Evolutionary conservation across 176 grass and related monocot species (phyloP), one percentile per base, ranked within the genome.

Genomic region (Phragmites australis): DNA sequence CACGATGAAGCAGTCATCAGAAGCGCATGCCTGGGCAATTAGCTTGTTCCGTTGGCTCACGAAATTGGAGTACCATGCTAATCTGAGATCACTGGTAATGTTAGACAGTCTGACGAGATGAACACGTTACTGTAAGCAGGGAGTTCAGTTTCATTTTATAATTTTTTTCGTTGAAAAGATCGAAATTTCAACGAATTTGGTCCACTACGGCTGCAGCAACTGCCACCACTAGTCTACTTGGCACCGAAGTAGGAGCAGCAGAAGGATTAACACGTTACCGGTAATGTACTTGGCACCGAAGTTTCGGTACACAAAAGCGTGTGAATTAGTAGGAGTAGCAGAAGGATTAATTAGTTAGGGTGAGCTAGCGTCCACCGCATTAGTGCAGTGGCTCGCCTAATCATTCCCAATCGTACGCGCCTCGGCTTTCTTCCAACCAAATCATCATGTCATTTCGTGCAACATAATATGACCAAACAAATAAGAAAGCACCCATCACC

Each of bases 381-480:
- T 29, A 62, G 57, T 30, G 15, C 58, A 31, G 17, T 9, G 39
- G 21, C 62, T 47, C 26, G 18, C 58, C 75, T 76, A 73, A 85
- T 85, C 61, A 89, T 55, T 81, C 76, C 29, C 54, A 70, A 68
- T 53, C 32, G 25, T 78, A 52, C 47, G 47, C 75, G 68, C 25
- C 62, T 18, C 21, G 54, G 4, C 47, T 75, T 80, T 75, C 70
- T 51, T 84, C 44, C 75, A n/a, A 26, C 76, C 61, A 23, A 78
- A 83, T 68, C 52, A 69, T 84, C 65, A 23, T 63, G 55, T 13
- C 68, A 50, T 84, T 80, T 68, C 87, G 75, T 80, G 75, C 45
- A 13, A 6, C 67, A 27, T 23, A 72, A 27, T 54, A 47, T 57
- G 75, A 89, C 11, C 86, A 21, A 18, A 0, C 16, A 22, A 81